Conservation (phyloP, 345 rosid genomes). For the Raphanus raphanistrum region DNA sequence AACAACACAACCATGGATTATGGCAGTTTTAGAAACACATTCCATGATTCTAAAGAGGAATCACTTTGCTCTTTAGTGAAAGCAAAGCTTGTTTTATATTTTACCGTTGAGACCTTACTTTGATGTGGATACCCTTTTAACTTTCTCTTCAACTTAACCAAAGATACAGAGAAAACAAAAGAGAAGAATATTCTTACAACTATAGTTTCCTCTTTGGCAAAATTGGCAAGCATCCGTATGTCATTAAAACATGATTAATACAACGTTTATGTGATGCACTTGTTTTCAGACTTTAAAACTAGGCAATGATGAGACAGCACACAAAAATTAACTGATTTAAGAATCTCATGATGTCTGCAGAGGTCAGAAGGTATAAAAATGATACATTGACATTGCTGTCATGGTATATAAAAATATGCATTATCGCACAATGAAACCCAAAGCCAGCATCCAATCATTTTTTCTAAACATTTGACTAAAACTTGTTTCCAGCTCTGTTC, state of each 20-base stretch:
- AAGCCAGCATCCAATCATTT: not conserved
- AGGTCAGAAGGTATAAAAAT: not conserved
- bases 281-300: conserved; percentile 9
- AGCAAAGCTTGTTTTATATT: conserved; percentile 38
- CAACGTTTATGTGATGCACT: not conserved
- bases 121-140: conserved; percentile 23
- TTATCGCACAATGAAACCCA: conserved; percentile 7
- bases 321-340: not conserved
- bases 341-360: conserved; percentile 24
- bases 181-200: conserved; percentile 15
- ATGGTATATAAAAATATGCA: not conserved
- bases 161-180: not conserved
- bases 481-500: not conserved
- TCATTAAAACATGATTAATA: conserved; percentile 12
- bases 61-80: conserved; percentile 39
- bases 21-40: not conserved
- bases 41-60: conserved; percentile 6
- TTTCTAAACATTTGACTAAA: not conserved
- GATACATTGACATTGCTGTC: conserved; percentile 10
- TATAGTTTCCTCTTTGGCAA: not conserved
- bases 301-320: conserved; percentile 29
- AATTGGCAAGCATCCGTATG: not conserved
- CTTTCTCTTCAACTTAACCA: conserved; percentile 22
- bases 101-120: conserved; percentile 37
- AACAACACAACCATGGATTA: not conserved